Percentiles rank a stretch among this genome's conserved stretches.
These are phyloP conservation scores for Pontederia paniculata DNA, from an alignment of 176 grass and related monocot genomes.

Conservation along the genomic window DNA sequence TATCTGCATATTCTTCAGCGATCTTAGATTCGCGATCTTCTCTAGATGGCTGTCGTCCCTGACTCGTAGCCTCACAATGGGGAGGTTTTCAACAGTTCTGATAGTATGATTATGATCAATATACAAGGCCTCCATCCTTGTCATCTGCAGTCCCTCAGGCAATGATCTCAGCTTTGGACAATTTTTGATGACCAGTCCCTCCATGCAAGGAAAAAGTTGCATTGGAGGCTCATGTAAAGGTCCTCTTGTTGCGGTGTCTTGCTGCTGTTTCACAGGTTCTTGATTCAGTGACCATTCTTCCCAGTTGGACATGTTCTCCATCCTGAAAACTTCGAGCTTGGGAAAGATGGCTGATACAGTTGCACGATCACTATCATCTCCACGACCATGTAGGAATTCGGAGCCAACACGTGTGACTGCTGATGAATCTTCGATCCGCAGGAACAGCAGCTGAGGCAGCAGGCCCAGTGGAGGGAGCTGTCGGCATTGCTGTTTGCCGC, in stretches of 20 bases:
- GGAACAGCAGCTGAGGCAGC: slow-evolving; percentile 47
- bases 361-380: not conserved
- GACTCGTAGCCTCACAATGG: slow-evolving; percentile 33
- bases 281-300: slow-evolving; percentile 39
- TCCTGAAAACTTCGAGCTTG: slow-evolving; percentile 50
- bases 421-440: slow-evolving; percentile 44
- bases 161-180: slow-evolving; percentile 77
- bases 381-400: slow-evolving; percentile 40
- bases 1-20: slow-evolving; percentile 28
- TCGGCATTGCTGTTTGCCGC: slow-evolving; percentile 37
- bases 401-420: slow-evolving; percentile 42
- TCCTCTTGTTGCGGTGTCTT: not conserved
- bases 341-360: slow-evolving; percentile 31
- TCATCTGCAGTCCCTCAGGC: slow-evolving; percentile 42
- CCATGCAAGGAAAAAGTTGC: slow-evolving; percentile 42
- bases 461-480: slow-evolving; percentile 54
- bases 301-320: slow-evolving; percentile 55
- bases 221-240: not conserved
- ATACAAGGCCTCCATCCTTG: slow-evolving; percentile 23
- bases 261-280: slow-evolving; percentile 12
- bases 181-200: slow-evolving; percentile 40
- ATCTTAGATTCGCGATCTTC: slow-evolving; percentile 38
- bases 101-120: slow-evolving; percentile 43
- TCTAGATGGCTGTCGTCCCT: slow-evolving; percentile 42
- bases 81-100: slow-evolving; percentile 50